phyloP scores from a whole-genome alignment of 2,329 filamentous ascomycete genomes.

The Madurella fahalii region DNA sequence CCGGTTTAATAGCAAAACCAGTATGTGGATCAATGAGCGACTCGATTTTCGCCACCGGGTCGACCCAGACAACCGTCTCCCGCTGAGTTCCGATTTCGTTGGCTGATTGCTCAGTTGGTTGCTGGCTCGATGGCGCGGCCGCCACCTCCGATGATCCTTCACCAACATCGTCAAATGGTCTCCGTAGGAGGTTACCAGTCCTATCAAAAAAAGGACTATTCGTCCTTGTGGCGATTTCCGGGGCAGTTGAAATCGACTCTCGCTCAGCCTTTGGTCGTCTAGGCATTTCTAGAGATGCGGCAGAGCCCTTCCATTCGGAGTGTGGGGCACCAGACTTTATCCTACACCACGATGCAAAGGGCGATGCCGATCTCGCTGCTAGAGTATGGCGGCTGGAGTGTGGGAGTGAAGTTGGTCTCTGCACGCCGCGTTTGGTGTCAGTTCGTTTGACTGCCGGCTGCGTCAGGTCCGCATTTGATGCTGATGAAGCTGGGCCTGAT shows the following conservation, averaged over 20 bases:
- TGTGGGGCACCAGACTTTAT: slow-evolving; percentile 26
- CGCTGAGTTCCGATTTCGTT: neutral
- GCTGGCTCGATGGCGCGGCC: no score
- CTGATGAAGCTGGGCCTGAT: neutral
- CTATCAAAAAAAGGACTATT: slow-evolving; percentile 36
- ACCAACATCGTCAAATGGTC: slow-evolving; percentile 41
- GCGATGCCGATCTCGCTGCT: slow-evolving; percentile 21
- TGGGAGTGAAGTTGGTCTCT: slow-evolving; percentile 3
- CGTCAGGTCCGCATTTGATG: neutral
- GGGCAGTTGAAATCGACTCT: neutral
- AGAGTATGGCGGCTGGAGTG: neutral
- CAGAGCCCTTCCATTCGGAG: slow-evolving; percentile 27
- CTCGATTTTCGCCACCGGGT: slow-evolving; percentile 53
- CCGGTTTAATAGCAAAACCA: slow-evolving; percentile 40
- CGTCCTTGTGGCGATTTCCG: neutral
- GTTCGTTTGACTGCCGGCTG: neutral
- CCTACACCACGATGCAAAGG: slow-evolving; percentile 39
- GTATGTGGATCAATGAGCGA: slow-evolving; percentile 53
- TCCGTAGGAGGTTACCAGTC: slow-evolving; percentile 39
- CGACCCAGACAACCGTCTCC: slow-evolving; percentile 50
- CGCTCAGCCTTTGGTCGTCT: neutral
- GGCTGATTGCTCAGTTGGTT: neutral
- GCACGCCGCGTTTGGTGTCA: neutral
- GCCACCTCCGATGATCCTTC: neutral
- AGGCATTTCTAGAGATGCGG: neutral